Evolutionary conservation across 2,329 filamentous ascomycete genomes (phyloP), one percentile per base, ranked within the genome.

Genomic region (Knufia petricola): DNA sequence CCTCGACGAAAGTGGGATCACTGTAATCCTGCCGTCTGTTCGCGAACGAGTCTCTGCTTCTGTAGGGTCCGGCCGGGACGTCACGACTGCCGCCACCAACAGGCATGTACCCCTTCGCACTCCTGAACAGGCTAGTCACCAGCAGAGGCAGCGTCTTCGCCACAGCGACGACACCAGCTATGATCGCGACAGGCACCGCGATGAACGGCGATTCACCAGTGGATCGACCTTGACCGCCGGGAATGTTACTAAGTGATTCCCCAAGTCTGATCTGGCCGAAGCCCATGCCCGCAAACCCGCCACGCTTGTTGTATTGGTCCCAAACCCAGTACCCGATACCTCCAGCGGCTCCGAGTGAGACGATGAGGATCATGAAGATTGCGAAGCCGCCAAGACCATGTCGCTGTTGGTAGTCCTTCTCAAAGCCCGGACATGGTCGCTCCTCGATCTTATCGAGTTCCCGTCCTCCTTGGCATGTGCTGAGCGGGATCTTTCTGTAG

Each of bases 211-310:
- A 78, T 46, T 94, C 84, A 53, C 89, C 69, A 65, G 67, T 65
- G 44, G 64, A 63, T 30, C 60, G 60, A 2, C 61, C 56, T 4
- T 53, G 34, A 50, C 55, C 54, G 19, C 51, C 55, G 7, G 46
- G 12, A 21, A 42, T 34, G 20, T 21, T 20, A 10, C 17, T n/a
- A 34, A 46, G 60, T 52, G 54, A 61, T 54, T 95, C 92, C 49
- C 92, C 92, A 12, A 98, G 79, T 19, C 87, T 79, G 63, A 98
- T 90, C 63, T 90, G 83, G 9, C 92, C 92, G 63, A 96, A 94
- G 63, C 94, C 94, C 66, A 81, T 81, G n/a, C 37, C 37, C n/a
- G 44, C 34, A 6, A 47, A 24, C 58, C 55, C 52, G 81, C 82
- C 86, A 87, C 95, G 66, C 85, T 85, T 52, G 72, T 78, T 50